Base-by-base conservation (phyloP, 2,329 filamentous ascomycete genomes). In the Cryphonectria naterciae region DNA sequence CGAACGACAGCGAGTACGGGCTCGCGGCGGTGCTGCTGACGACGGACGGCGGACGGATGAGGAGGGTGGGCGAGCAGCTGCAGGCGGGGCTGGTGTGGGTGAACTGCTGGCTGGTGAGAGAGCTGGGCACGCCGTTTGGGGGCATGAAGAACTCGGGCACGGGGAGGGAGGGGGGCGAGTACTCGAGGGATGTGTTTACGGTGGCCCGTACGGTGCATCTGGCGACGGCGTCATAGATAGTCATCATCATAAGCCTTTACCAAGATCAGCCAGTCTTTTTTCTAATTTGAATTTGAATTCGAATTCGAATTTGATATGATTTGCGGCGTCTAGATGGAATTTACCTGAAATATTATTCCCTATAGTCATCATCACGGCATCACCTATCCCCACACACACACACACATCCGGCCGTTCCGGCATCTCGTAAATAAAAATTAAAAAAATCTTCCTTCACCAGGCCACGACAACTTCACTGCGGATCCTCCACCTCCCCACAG, bases 61-160 rank as follows among this genome's bases (percentile, higher is more conserved):
- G 77, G 58, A 73, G 78, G 11, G 78, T 79, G 1, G 76, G 77
- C 15, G 78, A 79, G 72, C 76, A 77, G 73, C 71, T 80, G 19
- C 75, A 79, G 68, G 77, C 78, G 1, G 78, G 78, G 0, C 22
- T 79, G 70, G 77, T 80, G 10, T 80, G 78, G 78, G 76, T 79
- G 19, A 80, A 80, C 67, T 77, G 77, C 65, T 80, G 79, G 78
- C 72, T 79, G 37, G 77, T 78, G 1, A 68, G 78, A 52, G 78
- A 80, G 70, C 71, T 79, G 13, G 77, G 77, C 11, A 80, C 78
- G 22, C 78, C 78, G 2, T 80, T 80, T 68, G 78, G 79, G 5
- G 79, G 78, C 17, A 79, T 80, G 74, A 80, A 80, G 74, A 77
- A 76, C 63, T 79, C 77, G 28, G 79, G 79, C 2, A 77, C 74